Evolutionary conservation across 495 filamentous ascomycete species (phyloP), one percentile per base, ranked within the genome.

Genomic region (Penicillium riverlandense): DNA sequence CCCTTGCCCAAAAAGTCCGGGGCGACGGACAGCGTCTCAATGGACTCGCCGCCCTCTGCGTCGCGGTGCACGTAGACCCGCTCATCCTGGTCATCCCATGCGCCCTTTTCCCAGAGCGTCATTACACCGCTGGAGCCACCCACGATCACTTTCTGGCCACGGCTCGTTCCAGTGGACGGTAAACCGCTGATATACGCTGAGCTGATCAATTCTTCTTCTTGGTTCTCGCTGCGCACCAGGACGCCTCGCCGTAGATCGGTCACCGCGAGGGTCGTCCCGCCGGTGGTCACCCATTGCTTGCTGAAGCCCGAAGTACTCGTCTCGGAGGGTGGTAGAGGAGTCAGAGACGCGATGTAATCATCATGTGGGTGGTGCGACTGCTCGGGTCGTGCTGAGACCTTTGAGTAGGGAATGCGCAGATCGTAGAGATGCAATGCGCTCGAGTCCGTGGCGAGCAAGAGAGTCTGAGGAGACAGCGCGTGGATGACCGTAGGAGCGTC

Each of bases 31-130:
- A 94, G 64, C 13, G 78, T 72, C 58, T 95, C 89, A 32, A 94
- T 58, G 35, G 81, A 81, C 50, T 90, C 88, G 16, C 74, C 74
- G 29, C 76, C 82, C 12, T 67, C 76, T 7, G 53, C 55, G 14
- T 63, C 64, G 13, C 71, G 63, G 41, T 82, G 75, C 8, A 96
- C 75, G 38, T 84, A 77, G 46, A 97, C 82, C 5, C 88, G 78
- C 60, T 95, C 88, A 49, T 92, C 86, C 60, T 95, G 88, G 63
- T 95, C 90, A 53, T 95, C 90, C 90, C 92, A 97, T 1, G 81
- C 76, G 1, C 90, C 92, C 50, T 79, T 84, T 55, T 97, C 90
- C 92, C 92, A 98, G 2, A 96, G 70, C 8, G 90, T 94, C 48
- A 96, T 53, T 6, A 95, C 77, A 11, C 92, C 92, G 8, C 74